Conservation (phyloP, 768 basidiomycete species). For the Collybiopsis confluens region DNA sequence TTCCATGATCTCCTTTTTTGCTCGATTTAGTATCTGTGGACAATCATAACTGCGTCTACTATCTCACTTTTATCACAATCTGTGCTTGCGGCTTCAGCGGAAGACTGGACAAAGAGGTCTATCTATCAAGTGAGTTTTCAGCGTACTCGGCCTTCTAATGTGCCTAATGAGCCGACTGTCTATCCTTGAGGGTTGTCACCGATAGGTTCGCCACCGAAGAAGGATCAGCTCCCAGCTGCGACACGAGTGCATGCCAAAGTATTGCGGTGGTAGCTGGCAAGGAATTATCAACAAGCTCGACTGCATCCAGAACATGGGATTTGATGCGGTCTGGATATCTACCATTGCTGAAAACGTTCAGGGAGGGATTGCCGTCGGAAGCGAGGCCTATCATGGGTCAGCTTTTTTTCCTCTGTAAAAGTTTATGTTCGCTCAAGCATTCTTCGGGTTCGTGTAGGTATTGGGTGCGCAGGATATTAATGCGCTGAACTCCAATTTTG, state of each 20-base stretch:
- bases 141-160: not conserved
- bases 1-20: too few species aligned
- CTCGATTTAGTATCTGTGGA: too few species aligned
- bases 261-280: conserved; percentile 69
- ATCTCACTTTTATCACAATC: not conserved
- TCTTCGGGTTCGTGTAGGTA: conserved; percentile 20
- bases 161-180: not conserved
- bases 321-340: conserved; percentile 76
- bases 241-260: conserved; percentile 48
- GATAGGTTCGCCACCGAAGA: conserved; percentile 62
- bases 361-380: conserved; percentile 53
- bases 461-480: conserved; percentile 51
- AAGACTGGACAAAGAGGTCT: conserved; percentile 20
- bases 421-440: too few species aligned
- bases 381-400: conserved; percentile 62
- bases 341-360: conserved; percentile 64
- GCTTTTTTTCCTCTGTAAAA: too few species aligned
- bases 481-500: conserved; percentile 66
- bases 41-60: too few species aligned
- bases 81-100: conserved; percentile 2
- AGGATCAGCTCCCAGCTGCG: conserved; percentile 42
- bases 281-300: conserved; percentile 62
- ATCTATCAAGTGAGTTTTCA: conserved; percentile 24
- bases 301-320: conserved; percentile 71
- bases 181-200: conserved; percentile 33